These are phyloP conservation scores for Salix exigua DNA, from an alignment of 345 rosid genomes.

Conservation along the genomic window DNA sequence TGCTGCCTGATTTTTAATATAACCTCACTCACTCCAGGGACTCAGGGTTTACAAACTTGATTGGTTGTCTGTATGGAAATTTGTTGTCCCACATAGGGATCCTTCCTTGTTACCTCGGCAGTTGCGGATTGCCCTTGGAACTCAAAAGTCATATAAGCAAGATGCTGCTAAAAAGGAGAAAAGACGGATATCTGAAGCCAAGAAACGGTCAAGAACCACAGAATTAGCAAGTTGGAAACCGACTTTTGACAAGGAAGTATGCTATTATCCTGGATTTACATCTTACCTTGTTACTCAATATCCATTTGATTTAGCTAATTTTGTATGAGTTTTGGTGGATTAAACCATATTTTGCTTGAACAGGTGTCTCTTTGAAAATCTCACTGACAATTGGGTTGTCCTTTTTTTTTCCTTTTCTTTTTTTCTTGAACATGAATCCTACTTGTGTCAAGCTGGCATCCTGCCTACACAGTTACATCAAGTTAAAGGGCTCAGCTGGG, in stretches of 20 bases:
- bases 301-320: neutral
- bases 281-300: neutral
- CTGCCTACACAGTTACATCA: neutral
- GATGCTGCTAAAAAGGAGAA: conserved; percentile 72
- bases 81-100: conserved; percentile 79
- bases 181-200: conserved; percentile 63
- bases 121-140: conserved; percentile 87
- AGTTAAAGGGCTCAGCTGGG: neutral
- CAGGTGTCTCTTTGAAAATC: neutral
- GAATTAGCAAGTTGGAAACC: conserved; percentile 41
- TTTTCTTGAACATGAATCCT: neutral
- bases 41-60: conserved; percentile 73
- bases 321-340: neutral
- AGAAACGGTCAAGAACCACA: conserved; percentile 48
- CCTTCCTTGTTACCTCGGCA: conserved; percentile 81
- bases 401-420: neutral
- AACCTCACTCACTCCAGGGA: conserved; percentile 49
- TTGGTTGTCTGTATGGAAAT: conserved; percentile 89
- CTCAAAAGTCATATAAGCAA: conserved; percentile 80
- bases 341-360: too few species aligned
- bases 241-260: conserved; percentile 55
- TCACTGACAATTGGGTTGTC: neutral
- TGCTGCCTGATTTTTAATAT: conserved; percentile 18
- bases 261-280: conserved; percentile 5
- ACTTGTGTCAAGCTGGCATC: neutral